phyloP scores from a whole-genome alignment of 306 rosid species.

The Ormosia emarginata region DNA sequence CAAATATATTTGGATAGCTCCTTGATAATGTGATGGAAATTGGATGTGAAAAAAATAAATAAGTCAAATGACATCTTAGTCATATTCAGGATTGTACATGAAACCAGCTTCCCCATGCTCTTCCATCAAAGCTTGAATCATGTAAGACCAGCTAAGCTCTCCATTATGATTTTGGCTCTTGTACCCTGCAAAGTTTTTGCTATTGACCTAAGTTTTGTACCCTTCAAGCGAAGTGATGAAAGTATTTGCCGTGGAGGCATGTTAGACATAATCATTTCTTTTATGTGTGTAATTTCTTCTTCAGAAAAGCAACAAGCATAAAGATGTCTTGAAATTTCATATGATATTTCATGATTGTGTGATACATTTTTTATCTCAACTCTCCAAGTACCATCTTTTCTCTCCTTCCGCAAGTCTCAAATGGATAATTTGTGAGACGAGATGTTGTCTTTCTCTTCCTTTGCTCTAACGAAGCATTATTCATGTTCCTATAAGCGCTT shows the following conservation, averaged over 20 bases:
- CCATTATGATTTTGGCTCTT: no score
- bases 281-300: not conserved
- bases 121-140: not conserved
- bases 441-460: not conserved
- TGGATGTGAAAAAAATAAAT: no score
- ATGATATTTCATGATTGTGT: no score
- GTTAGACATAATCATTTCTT: not conserved
- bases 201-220: no score
- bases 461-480: not conserved
- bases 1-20: not conserved
- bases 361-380: not conserved
- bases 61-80: no score
- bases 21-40: not conserved
- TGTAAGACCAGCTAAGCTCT: not conserved
- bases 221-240: not conserved
- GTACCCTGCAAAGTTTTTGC: no score
- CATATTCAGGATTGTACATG: no score
- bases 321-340: not conserved
- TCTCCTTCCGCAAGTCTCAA: not conserved
- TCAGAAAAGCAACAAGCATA: not conserved
- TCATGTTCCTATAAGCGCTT: not conserved
- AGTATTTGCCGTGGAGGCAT: no score
- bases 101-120: no score
- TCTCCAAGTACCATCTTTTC: not conserved
- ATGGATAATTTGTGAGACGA: not conserved